Base-by-base conservation (phyloP, 352 stramenopile genomes). In the Hyaloperonospora brassicae region DNA sequence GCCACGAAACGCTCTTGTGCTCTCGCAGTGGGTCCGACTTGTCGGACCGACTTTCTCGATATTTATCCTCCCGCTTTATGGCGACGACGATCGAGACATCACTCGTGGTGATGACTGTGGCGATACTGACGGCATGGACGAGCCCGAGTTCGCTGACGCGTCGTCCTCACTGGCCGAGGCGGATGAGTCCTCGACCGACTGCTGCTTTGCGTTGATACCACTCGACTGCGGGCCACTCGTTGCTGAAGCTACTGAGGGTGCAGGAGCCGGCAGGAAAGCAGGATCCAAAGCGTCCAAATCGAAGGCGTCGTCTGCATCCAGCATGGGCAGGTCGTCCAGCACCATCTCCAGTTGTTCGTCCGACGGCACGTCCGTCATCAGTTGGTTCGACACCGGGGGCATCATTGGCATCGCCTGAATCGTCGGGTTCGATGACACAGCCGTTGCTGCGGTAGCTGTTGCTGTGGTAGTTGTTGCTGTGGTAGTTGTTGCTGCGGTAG, bases 291-390 rank as follows among this genome's bases (percentile, higher is more conserved):
- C 67, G 52, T 77, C 72, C 45, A 73, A 58, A 55, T 70, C 67
- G 31, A 89, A 65, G 50, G 72, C 79, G 42, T 84, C 74, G 48
- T 89, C 79, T 7, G 74, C 71, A 66, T 87, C 76, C 17, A 89
- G 73, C 62, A 89, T 79, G 23, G 79, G 79, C 23, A 89, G 59
- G 48, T 89, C 79, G 42, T 87, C 79, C 7, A 89, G 66, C 35
- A 62, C 79, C 53, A 79, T 73, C 42, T 89, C 79, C 22, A 89
- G 62, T 50, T 89, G 79, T 52, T 89, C 79, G 31, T 89, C 73
- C 2, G 79, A 87, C 6, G 73, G 63, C n/a, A 87, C 70, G 24
- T 64, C 66, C 1, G 35, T 47, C 44, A 70, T 70, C 39, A 73
- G 63, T 38, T 71, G 58, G 46, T 57, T 73, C 14, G 62, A 62